These are phyloP conservation scores for Puccinia novopanici DNA, from an alignment of 1,284 basidiomycete genomes.

Conservation along the genomic window DNA sequence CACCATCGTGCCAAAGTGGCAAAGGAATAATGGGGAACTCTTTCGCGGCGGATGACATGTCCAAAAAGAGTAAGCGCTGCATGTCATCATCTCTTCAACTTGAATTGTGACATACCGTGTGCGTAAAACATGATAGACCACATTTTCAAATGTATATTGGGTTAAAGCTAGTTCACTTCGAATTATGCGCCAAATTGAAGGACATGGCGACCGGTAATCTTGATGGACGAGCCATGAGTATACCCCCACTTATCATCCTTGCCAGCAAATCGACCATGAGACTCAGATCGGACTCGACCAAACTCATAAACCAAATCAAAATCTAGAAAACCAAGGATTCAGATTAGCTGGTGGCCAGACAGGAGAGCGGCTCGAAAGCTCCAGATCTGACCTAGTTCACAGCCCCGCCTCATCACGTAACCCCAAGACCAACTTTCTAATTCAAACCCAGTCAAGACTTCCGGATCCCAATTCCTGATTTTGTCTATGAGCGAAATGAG, in stretches of 20 bases:
- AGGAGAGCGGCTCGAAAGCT: not conserved
- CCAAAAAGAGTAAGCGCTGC: not conserved
- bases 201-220: constrained; percentile 82
- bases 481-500: constrained; percentile 77
- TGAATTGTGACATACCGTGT: constrained; percentile 65
- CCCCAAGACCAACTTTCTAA: constrained; percentile 87
- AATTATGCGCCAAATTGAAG: constrained; percentile 92
- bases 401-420: constrained; percentile 74
- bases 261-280: constrained; percentile 61
- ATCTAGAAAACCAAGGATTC: constrained; percentile 52
- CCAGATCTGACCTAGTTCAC: constrained; percentile 53
- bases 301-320: constrained; percentile 60
- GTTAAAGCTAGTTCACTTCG: constrained; percentile 77
- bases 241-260: constrained; percentile 71
- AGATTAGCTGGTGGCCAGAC: constrained; percentile 16
- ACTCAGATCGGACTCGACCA: constrained; percentile 60
- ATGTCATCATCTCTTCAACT: not conserved
- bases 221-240: constrained; percentile 77
- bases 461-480: constrained; percentile 79
- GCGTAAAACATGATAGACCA: constrained; percentile 75
- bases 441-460: constrained; percentile 90
- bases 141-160: constrained; percentile 86
- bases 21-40: constrained; percentile 74
- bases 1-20: constrained; percentile 75
- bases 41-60: constrained; percentile 57